Base-by-base conservation (phyloP, 129 eudicot genomes). In the Rutidosis leptorrhynchoides region DNA sequence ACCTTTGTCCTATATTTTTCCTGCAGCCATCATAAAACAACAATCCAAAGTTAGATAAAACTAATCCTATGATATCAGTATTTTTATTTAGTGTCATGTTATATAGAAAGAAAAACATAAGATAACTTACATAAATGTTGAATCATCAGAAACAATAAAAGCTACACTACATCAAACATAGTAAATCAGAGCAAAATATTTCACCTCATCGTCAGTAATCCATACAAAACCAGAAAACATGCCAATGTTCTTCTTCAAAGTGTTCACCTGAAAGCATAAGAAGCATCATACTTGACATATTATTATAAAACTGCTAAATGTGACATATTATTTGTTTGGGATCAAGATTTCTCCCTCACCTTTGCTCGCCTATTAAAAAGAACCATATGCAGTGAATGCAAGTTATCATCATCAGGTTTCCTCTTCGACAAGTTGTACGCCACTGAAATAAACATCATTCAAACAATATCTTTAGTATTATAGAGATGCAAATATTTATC, bases 121-220 rank as follows among this genome's bases (percentile, higher is more conserved):
- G 45, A 24, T 4, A 29, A 17, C 21, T 11, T 1, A 58, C 7
- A n/a, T 5, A 30, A 5, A 7, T 46, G 24, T 6, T 2, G 1
- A 6, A 7, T 3, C n/a, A n/a, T n/a, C 11, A 0, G 24, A 17
- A 48, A 49, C 55, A 49, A 1, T 4, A 17, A 49, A n/a, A n/a
- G n/a, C n/a, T n/a, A n/a, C n/a, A n/a, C n/a, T n/a, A 11, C 43
- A 1, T 52, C 42, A 53, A n/a, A n/a, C n/a, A 40, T 40, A 2
- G 12, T 40, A 10, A 15, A 2, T 10, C 46, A 40, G 3, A 37
- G 45, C 45, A 37, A 11, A 16, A 2, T 10, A 37, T 15, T 10
- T 37, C 77, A 90, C 97, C 97, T 87, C 97, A 71, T 84, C 81
- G 66, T 90, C 93, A 80, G 59, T n/a, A n/a, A n/a, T 71, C 95